These are phyloP conservation scores for Pestalotiopsis sp. DNA, from an alignment of 2,329 filamentous ascomycete species.

Conservation along the genomic window DNA sequence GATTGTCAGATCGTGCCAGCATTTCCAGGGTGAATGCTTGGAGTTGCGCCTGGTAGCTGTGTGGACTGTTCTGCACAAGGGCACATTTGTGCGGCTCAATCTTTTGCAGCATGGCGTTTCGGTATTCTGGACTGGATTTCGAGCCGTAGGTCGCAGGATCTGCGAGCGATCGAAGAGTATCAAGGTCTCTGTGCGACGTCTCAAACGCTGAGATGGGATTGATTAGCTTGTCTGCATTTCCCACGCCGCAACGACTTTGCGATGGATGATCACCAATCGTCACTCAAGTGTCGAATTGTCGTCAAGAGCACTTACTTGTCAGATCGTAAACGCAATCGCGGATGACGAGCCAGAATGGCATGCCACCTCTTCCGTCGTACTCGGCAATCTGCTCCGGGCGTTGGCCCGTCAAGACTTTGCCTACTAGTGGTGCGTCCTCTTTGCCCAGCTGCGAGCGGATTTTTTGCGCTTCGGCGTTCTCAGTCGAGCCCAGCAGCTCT, in stretches of 20 bases:
- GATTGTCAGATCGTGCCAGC: slow-evolving; percentile 23
- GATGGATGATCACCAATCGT: neutral
- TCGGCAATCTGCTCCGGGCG: slow-evolving; percentile 13
- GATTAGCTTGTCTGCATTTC: neutral
- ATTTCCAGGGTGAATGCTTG: slow-evolving; percentile 15
- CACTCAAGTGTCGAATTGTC: neutral
- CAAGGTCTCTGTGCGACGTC: neutral
- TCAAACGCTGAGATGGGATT: neutral
- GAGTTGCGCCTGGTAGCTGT: neutral
- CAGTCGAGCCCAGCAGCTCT: neutral
- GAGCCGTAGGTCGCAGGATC: neutral
- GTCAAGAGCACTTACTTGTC: slow-evolving; percentile 16
- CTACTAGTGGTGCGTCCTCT: neutral
- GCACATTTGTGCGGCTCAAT: slow-evolving; percentile 17
- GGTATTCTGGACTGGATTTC: too few species aligned
- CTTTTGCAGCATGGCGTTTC: neutral
- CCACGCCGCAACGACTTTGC: too few species aligned
- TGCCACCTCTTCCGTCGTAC: slow-evolving; percentile 13
- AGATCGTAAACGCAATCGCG: slow-evolving; percentile 19
- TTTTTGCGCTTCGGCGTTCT: neutral
- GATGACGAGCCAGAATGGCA: slow-evolving; percentile 16
- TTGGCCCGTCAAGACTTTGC: slow-evolving; percentile 11
- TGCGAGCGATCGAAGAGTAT: neutral
- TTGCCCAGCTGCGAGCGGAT: slow-evolving; percentile 1
- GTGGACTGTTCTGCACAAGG: slow-evolving; percentile 5